Conservation (phyloP, 2,329 filamentous ascomycete species). For the Aulographum hederae region DNA sequence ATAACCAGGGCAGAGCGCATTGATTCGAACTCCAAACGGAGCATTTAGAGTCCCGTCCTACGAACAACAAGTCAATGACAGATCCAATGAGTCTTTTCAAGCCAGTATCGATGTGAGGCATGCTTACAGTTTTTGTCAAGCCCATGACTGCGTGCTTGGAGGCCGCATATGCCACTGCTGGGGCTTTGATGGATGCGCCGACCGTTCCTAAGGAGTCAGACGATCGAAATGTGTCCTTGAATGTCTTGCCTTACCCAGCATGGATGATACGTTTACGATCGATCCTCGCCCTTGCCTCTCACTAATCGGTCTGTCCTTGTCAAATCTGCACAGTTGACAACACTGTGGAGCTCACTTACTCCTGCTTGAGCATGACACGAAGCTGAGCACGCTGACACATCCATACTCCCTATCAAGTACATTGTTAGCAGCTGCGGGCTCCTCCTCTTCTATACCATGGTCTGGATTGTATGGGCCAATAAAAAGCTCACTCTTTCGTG, state of each 20-base stretch:
- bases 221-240: no score
- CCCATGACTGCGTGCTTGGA: conserved; percentile 37
- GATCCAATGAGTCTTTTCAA: no score
- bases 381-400: conserved; percentile 37
- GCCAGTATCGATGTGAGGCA: no score
- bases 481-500: not conserved
- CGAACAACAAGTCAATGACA: no score
- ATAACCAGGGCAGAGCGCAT: conserved; percentile 39
- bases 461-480: not conserved
- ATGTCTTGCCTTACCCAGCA: no score
- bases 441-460: no score
- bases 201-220: no score
- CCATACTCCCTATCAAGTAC: conserved; percentile 32
- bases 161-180: conserved; percentile 29
- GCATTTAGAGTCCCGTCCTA: conserved; percentile 37
- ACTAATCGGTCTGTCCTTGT: no score
- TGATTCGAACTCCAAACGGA: conserved; percentile 34
- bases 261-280: conserved; percentile 37
- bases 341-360: conserved; percentile 11
- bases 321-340: no score
- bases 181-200: conserved; percentile 16
- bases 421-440: not conserved
- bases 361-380: conserved; percentile 31
- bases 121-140: conserved; percentile 32
- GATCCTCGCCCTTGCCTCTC: conserved; percentile 18